Base-by-base conservation (phyloP, 2,329 filamentous ascomycete genomes). In the Cladophialophora immunda region DNA sequence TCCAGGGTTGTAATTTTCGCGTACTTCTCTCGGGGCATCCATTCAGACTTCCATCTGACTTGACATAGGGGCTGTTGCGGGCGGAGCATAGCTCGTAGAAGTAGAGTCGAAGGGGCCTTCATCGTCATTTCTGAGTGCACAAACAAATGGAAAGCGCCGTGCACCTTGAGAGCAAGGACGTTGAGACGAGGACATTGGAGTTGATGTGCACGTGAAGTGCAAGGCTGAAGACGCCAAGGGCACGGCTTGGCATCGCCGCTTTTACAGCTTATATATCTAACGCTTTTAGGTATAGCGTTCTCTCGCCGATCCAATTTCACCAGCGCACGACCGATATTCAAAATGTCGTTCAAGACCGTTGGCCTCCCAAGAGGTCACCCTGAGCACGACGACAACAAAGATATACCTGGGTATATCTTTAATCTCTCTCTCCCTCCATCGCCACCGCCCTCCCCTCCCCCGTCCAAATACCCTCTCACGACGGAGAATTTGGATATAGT, bases 21-120 rank as follows among this genome's bases (percentile, higher is more conserved):
- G 57, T 72, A 73, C 62, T 72, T 70, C 55, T 73, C 69, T 19
- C 70, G 64, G 4, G 71, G 71, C 66, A 71, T 71, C 70, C 71
- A 73, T 32, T 67, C 57, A 29, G 69, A 68, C 58, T 70, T 66
- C 15, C 62, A 66, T 59, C 71, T 68, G 36, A 66, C 47, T 54
- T 73, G 69, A 56, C 67, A 71, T 17, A 66, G 34, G 29, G 67
- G 62, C 61, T 65, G 67, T 54, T 66, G 65, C n/a, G 67, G 64
- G 2, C 55, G 65, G 38, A 68, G 60, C 19, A 68, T 30, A 17
- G 64, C 64, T 9, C 68, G 67, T n/a, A 73, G 69, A 15, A 74
- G 62, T 19, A 66, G 47, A 11, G 57, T 62, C 13, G 72, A 72
- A 22, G 71, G 70, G 1, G 64, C 59, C 56, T 64, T 72, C 64